Evolutionary conservation across 1,284 basidiomycete genomes (phyloP).

Genomic region (Marasmius oreades): DNA sequence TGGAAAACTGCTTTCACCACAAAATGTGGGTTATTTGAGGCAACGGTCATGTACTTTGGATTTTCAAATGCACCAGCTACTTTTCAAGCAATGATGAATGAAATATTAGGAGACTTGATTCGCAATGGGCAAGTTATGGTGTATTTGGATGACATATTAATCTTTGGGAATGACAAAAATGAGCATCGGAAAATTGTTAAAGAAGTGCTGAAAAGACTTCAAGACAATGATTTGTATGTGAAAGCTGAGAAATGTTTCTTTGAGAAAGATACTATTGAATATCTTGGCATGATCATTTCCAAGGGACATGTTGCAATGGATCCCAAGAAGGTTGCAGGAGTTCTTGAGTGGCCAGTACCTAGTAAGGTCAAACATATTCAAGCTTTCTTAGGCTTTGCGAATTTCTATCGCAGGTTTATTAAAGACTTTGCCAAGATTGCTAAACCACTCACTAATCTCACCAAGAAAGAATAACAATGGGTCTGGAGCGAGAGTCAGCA

Average conservation of each 20-base stretch:
- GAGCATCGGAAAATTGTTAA: slow-evolving; percentile 18
- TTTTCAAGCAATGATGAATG: too few relatives aligned
- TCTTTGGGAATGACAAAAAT: slow-evolving; percentile 9
- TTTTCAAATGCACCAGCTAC: too few relatives aligned
- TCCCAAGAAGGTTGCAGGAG: slow-evolving; percentile 24
- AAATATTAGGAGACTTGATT: slow-evolving; percentile 21
- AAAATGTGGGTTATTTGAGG: slow-evolving; percentile 29
- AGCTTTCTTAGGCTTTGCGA: slow-evolving; percentile 32
- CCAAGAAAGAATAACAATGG: slow-evolving; percentile 14
- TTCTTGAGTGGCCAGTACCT: slow-evolving; percentile 29
- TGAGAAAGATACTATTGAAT: slow-evolving; percentile 21
- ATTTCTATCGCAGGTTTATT: slow-evolving; percentile 34
- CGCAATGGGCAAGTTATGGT: slow-evolving; percentile 10
- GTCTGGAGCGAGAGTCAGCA: slow-evolving; percentile 3
- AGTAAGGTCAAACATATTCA: slow-evolving; percentile 23
- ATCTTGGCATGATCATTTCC: slow-evolving; percentile 31
- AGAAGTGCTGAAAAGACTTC: slow-evolving; percentile 26
- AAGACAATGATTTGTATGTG: slow-evolving; percentile 18
- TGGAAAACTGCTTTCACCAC: slow-evolving; percentile 32
- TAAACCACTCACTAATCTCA: slow-evolving; percentile 19
- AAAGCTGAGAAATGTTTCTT: slow-evolving; percentile 31
- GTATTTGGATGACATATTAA: slow-evolving; percentile 21
- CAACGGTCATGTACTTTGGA: slow-evolving; percentile 25
- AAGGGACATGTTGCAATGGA: slow-evolving; percentile 27
- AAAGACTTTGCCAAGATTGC: slow-evolving; percentile 24